phyloP scores from a whole-genome alignment of 441 rosid species.

The Brassica hybrid region DNA sequence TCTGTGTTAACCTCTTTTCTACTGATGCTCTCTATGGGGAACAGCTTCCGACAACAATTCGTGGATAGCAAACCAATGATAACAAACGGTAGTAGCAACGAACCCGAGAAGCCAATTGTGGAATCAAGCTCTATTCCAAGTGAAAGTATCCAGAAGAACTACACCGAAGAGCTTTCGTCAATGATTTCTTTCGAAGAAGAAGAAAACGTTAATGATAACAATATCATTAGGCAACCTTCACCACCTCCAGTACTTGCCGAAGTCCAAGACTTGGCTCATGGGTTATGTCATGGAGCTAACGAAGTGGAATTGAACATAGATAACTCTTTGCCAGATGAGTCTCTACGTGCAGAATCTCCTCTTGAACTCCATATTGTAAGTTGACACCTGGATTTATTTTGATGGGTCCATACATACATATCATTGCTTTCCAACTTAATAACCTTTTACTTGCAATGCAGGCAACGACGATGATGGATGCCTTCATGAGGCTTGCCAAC shows the following conservation, averaged over 20 bases:
- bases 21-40: slow-evolving; percentile 31
- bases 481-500: slow-evolving; percentile 93
- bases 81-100: slow-evolving; percentile 47
- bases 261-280: slow-evolving; percentile 80
- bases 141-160: slow-evolving; percentile 46
- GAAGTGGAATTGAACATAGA: slow-evolving; percentile 56
- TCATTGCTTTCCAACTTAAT: neutral
- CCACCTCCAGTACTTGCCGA: slow-evolving; percentile 96
- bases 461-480: slow-evolving; percentile 93
- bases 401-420: slow-evolving; percentile 10
- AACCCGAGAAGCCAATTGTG: slow-evolving; percentile 50
- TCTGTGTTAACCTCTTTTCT: slow-evolving; percentile 34
- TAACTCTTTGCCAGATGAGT: slow-evolving; percentile 57
- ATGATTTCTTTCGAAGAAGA: slow-evolving; percentile 97
- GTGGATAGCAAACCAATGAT: slow-evolving; percentile 48
- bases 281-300: slow-evolving; percentile 53
- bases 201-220: slow-evolving; percentile 53
- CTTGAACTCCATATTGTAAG: slow-evolving; percentile 94
- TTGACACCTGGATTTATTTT: slow-evolving; percentile 1
- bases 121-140: slow-evolving; percentile 47
- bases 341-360: slow-evolving; percentile 71
- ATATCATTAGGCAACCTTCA: slow-evolving; percentile 82
- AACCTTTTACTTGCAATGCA: slow-evolving; percentile 55
- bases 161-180: slow-evolving; percentile 60
- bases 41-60: slow-evolving; percentile 55